Base-by-base conservation (phyloP, 257 asterid species). In the Osmanthus fragrans region DNA sequence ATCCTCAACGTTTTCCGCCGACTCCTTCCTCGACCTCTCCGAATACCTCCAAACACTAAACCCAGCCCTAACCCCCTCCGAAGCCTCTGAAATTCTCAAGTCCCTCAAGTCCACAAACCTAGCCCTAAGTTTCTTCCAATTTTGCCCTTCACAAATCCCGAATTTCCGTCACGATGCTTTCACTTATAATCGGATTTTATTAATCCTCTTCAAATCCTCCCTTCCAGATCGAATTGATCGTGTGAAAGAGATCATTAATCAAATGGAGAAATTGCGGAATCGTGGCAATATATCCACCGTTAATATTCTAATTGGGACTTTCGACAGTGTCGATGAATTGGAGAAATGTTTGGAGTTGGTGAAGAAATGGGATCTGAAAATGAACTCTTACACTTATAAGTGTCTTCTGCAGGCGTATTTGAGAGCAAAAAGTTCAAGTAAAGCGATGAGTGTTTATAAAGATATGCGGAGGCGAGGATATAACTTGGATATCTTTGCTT, bases 341-440 rank as follows among this genome's bases (percentile, higher is more conserved):
- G 87, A 83, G 72, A 89, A 81, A 79, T 91, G 97, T 78, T 88
- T 93, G 87, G 85, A 76, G 18, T 66, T 91, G 90, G 84, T 90
- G 84, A 85, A 89, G 87, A 88, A 90, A 79, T 95, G 99, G 99
- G 92, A 80, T 10, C 82, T 95, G 88, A 83, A 70, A 81, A 56
- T 91, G 83, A 95, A 90, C 80, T 81, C 88, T 70, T 95, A 95
- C 72, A 90, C 93, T n/a, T 93, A 89, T 19, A 95, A 93, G 90
- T 93, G 98, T 83, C 94, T 95, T 77, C 82, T 93, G 70, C 98
- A 93, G 78, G 97, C 93, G 19, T 90, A 89, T 73, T 79, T 95
- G 87, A 91, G 99, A 75, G 88, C 86, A 47, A 73, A 80, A 42
- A 87, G 87, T 71, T 78, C 84, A 79, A 64, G 77, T 63, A 86